Conservation (phyloP, 441 rosid species). For the Pelargonium myrrhifolium region DNA sequence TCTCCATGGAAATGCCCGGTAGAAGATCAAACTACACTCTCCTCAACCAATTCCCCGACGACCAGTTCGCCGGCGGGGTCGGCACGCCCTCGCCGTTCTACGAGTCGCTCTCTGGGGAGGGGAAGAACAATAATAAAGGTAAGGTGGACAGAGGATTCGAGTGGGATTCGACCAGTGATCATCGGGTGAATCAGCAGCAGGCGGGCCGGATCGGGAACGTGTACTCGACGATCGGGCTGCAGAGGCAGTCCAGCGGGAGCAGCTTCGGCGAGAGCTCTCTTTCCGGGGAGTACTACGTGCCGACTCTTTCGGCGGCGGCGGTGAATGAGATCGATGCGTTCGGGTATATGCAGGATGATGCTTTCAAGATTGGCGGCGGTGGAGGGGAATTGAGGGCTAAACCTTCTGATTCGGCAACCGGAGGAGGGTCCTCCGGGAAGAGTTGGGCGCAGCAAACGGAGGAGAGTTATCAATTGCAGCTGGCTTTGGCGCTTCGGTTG, state of each 20-base stretch:
- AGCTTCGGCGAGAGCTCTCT: constrained; percentile 92
- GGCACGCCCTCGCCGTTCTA: constrained; percentile 40
- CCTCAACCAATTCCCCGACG: constrained; percentile 70
- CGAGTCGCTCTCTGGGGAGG: constrained; percentile 57
- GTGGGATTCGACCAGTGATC: constrained; percentile 59
- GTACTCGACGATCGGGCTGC: constrained; percentile 54
- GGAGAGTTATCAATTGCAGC: constrained; percentile 97
- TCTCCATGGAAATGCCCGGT: constrained; percentile 78
- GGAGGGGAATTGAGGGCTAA: constrained; percentile 42
- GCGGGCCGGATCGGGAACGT: constrained; percentile 41
- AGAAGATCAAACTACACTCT: constrained; percentile 84
- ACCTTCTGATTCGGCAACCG: constrained; percentile 25
- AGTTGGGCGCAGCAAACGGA: constrained; percentile 99
- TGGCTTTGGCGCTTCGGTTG: constrained; percentile 85
- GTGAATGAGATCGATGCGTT: constrained; percentile 55
- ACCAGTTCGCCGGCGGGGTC: constrained; percentile 38
- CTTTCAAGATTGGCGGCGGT: constrained; percentile 29
- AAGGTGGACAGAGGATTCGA: constrained; percentile 46
- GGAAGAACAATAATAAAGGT: constrained; percentile 33
- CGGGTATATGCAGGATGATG: constrained; percentile 57
- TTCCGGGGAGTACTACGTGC: constrained; percentile 76
- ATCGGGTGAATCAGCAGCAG: constrained; percentile 36
- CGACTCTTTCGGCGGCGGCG: constrained; percentile 48
- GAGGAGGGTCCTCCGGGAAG: constrained; percentile 50
- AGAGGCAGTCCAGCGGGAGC: constrained; percentile 94